phyloP scores from a whole-genome alignment of 1,284 basidiomycete genomes.

The Hymenochaete sp. region DNA sequence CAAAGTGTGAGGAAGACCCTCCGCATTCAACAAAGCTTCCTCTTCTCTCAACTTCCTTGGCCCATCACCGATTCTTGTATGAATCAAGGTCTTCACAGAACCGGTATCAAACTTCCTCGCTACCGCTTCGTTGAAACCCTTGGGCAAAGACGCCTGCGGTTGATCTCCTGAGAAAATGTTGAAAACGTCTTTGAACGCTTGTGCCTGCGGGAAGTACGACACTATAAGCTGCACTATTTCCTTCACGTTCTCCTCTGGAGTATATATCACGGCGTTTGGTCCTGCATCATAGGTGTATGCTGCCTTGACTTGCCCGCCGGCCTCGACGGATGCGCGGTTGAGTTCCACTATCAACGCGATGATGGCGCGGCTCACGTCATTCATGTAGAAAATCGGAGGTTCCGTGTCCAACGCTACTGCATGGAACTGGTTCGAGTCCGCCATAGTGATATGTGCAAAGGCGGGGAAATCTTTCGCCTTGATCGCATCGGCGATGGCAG shows the following conservation, averaged over 20 bases:
- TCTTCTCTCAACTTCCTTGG: conserved; percentile 56
- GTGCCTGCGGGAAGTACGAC: conserved; percentile 76
- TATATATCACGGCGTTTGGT: conserved; percentile 97
- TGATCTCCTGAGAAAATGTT: conserved; percentile 39
- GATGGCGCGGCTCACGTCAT: conserved; percentile 86
- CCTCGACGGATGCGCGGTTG: conserved; percentile 72
- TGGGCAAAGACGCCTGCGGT: conserved; percentile 38
- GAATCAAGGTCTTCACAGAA: conserved; percentile 81
- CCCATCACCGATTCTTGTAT: conserved; percentile 87
- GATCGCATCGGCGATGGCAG: conserved; percentile 76
- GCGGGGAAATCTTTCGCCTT: conserved; percentile 72
- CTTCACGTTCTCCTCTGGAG: conserved; percentile 68
- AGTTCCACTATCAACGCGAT: conserved; percentile 86
- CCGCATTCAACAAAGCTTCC: conserved; percentile 45
- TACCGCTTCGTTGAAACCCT: conserved; percentile 74
- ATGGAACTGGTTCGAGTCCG: conserved; percentile 98
- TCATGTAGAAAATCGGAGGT: conserved; percentile 99
- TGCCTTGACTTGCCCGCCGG: conserved; percentile 63
- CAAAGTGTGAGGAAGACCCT: conserved; percentile 62
- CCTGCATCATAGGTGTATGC: conserved; percentile 99
- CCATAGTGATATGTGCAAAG: conserved; percentile 92
- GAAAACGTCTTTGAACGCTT: conserved; percentile 71
- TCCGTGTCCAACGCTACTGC: conserved; percentile 94
- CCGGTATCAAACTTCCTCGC: conserved; percentile 66
- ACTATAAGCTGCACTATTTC: conserved; percentile 71